Evolutionary conservation across 345 rosid species (phyloP), one percentile per base, ranked within the genome.

Genomic region (Kernera saxatilis): DNA sequence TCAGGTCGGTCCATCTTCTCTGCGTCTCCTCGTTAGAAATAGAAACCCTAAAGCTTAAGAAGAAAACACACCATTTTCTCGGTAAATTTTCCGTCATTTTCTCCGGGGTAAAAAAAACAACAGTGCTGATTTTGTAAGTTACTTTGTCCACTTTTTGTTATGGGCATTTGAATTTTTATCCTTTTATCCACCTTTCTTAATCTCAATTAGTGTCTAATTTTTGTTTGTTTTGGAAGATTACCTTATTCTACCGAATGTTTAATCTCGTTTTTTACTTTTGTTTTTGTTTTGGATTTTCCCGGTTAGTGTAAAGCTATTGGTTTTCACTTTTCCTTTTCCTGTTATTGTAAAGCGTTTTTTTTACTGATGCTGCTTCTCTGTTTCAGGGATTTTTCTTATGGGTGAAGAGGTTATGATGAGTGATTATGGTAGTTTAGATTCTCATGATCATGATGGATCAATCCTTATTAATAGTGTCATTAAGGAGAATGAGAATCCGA

Each of bases 401-500:
- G 54, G 8, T 69, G 41, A 66, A 79, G 78, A 69, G 51, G 63
- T 60, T 71, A 70, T 65, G 50, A 13, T 29, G 11, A 45, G 37
- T 60, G 37, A 52, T n/a, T n/a, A 26, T 26, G 4, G 0, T 26
- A 26, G 3, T 26, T 26, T 26, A 26, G 27, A 26, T 26, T 26
- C 27, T 26, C 27, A 26, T 52, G 39, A 45, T 44, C 78, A 77
- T 37, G 41, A 37, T 3, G 41, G 7, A 11, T 37, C 41, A 12
- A 11, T 37, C 3, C 14, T 10, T 37, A 9, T 5, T 32, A 32
- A 32, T 32, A 32, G 50, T 64, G 33, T 50, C 33, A 65, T 52
- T 19, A 64, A 67, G 62, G 90, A 81, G 77, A 66, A 23, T 32
- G 88, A 73, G 66, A 79, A 80, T 55, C 64, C 61, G 65, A 83